Evolutionary conservation across 2,329 filamentous ascomycete genomes (phyloP).

Genomic region (Colletotrichum kahawae): DNA sequence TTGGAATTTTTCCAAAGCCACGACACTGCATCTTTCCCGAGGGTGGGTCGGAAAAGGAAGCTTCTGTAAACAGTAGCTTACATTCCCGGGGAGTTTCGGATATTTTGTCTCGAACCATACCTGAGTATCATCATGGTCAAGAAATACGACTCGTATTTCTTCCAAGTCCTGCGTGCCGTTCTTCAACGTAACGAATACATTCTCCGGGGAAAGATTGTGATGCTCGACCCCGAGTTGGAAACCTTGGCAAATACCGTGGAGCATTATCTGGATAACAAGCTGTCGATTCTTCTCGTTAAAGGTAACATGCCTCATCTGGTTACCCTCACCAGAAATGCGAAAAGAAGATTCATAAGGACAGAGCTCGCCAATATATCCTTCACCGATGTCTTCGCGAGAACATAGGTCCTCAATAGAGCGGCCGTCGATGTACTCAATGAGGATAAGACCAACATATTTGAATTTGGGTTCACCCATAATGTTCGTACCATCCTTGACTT

Average conservation of each 20-base stretch:
- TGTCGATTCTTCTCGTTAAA: neutral
- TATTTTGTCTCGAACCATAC: neutral
- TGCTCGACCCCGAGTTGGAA: neutral
- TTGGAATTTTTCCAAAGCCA: rapidly evolving
- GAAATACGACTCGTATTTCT: neutral
- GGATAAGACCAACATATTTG: neutral
- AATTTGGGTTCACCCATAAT: neutral
- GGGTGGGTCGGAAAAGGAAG: neutral
- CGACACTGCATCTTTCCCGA: neutral
- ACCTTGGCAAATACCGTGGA: neutral
- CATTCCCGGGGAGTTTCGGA: too few relatives aligned
- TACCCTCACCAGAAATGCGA: too few relatives aligned
- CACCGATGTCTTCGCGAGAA: neutral
- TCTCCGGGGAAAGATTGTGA: constrained; percentile 29
- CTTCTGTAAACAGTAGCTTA: neutral
- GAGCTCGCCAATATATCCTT: neutral
- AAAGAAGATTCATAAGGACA: neutral
- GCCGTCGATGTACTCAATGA: neutral
- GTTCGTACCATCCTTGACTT: neutral
- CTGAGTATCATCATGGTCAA: neutral
- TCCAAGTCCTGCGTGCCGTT: neutral
- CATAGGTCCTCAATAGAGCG: neutral
- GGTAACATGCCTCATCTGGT: neutral
- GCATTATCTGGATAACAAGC: neutral
- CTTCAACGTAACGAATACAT: constrained; percentile 14